Base-by-base conservation (phyloP, 768 basidiomycete species). In the Pleurotus cornucopiae region DNA sequence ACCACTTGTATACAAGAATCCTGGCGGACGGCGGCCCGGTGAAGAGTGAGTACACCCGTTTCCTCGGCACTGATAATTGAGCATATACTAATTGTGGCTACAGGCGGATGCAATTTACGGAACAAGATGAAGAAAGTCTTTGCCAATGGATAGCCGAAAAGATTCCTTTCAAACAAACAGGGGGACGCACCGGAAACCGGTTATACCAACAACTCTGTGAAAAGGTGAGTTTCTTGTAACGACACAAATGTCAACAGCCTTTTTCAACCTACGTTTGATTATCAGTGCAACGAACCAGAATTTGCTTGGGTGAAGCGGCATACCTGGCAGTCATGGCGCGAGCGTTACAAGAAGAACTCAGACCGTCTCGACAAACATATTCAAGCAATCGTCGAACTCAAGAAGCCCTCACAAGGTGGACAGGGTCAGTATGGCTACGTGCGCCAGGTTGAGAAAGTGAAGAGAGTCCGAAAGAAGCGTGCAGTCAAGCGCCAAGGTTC, bases 291-390 rank as follows among this genome's bases (percentile, higher is more conserved):
- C 49, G 86, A 90, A 58, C 85, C 88, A 1, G 88, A 89, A 59
- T 91, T 83, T 62, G 74, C 79, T 0, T 92, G 90, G 90, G 91
- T 91, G 16, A 77, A 74, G 21, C 84, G 89, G 13, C 90, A 93
- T 66, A 91, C 89, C 2, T 93, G 90, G 90, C 89, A 91, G 61
- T 93, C 90, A 13, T 93, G 90, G 90, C 81, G 91, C 23, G 90
- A 93, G 64, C 78, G 91, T 25, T 93, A 93, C 73, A 91, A 92
- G 74, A 92, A 92, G 69, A 87, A 93, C 58, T 73, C 88, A 0
- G 65, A 71, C 5, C 82, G 89, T 7, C 76, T 92, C 38, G 89
- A 92, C 63, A 64, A 64, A 9, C 69, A 81, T 54, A 91, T 93
- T 52, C 68, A 81, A 1, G 72, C 72, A 4, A 83, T 91, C 11